A percentile compares a stretch with the other conserved stretches of the same genome.
Evolutionary conservation across 306 rosid species (phyloP).

Genomic region (Citrullus mucosospermus): DNA sequence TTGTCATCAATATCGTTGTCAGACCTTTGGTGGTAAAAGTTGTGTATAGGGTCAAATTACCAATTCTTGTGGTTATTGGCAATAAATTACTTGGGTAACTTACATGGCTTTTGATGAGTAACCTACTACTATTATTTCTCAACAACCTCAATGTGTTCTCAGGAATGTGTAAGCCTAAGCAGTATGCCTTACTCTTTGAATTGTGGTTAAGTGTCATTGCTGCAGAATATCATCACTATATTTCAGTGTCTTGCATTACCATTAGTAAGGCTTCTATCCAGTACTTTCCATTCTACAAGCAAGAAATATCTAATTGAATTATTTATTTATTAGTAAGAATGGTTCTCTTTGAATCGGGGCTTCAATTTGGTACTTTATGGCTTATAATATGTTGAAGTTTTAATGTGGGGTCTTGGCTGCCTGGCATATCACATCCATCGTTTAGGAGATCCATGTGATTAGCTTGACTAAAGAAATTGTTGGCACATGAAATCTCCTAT

Average conservation of each 20-base stretch:
- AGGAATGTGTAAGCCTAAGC: too few species aligned
- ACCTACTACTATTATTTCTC: not conserved
- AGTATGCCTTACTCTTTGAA: too few species aligned
- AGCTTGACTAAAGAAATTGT: not conserved
- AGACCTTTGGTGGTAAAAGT: not conserved
- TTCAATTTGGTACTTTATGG: not conserved
- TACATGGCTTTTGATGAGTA: not conserved
- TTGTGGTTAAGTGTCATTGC: too few species aligned
- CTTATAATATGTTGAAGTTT: not conserved
- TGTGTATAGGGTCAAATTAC: not conserved
- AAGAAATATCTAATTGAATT: not conserved
- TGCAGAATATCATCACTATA: not conserved
- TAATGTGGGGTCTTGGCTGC: slow-evolving; percentile 2
- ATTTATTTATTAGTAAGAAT: not conserved
- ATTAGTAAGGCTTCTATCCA: not conserved
- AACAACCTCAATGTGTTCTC: too few species aligned
- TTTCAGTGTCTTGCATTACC: not conserved
- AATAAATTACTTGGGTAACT: not conserved
- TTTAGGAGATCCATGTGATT: slow-evolving; percentile 3
- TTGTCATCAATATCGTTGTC: too few species aligned
- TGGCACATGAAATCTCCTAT: not conserved
- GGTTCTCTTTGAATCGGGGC: not conserved
- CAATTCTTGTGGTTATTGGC: not conserved
- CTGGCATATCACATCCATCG: not conserved
- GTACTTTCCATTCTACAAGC: not conserved